These are phyloP conservation scores for Agrostemma githago DNA, from an alignment of 148 eudicot genomes.

Conservation along the genomic window DNA sequence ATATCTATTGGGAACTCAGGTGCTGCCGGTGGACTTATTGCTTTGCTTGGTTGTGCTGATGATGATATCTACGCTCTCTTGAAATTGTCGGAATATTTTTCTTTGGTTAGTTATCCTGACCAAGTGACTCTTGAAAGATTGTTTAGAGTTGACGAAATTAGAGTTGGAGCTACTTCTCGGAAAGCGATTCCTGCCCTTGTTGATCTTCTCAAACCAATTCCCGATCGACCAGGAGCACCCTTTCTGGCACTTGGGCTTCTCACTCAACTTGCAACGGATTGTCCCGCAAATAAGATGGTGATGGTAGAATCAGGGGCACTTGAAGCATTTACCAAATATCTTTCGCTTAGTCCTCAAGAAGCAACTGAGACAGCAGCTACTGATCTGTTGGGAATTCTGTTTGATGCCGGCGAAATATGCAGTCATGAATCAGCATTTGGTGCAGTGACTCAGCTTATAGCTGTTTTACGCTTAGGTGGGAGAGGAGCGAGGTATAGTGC, in stretches of 20 bases:
- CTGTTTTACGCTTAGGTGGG: conserved; percentile 95
- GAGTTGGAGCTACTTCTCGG: conserved; percentile 88
- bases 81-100: conserved; percentile 71
- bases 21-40: conserved; percentile 69
- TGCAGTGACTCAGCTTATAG: conserved; percentile 87
- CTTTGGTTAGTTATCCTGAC: conserved; percentile 75
- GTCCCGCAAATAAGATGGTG: conserved; percentile 78
- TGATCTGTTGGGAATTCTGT: conserved; percentile 77
- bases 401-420: conserved; percentile 78
- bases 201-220: conserved; percentile 91
- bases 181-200: conserved; percentile 95
- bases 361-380: conserved; percentile 96
- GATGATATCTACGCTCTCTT: conserved; percentile 70
- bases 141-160: conserved; percentile 92
- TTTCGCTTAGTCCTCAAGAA: conserved; percentile 92
- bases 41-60: conserved; percentile 94
- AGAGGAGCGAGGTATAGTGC: conserved; percentile 97
- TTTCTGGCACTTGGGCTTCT: conserved; percentile 84
- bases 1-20: conserved; percentile 95
- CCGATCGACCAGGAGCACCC: conserved; percentile 98
- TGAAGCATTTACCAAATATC: conserved; percentile 93
- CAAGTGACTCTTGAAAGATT: conserved; percentile 93
- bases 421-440: conserved; percentile 93
- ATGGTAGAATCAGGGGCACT: conserved; percentile 98
- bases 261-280: conserved; percentile 80